phyloP scores from a whole-genome alignment of 306 rosid genomes.

The Corylus avellana region DNA sequence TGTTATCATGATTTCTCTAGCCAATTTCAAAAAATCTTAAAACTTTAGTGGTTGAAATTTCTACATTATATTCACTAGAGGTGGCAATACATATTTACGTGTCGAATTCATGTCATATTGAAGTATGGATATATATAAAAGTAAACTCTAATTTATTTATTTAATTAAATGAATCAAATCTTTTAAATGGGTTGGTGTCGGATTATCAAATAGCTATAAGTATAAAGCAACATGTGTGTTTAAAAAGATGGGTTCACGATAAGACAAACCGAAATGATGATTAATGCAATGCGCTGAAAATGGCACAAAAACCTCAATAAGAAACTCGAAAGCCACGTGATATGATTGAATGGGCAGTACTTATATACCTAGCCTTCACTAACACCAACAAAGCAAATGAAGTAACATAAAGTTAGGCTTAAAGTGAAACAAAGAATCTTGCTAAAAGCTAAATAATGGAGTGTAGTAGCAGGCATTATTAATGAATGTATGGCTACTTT shows the following conservation, averaged over 20 bases:
- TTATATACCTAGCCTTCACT: conserved; percentile 33
- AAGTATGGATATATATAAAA: too few relatives aligned
- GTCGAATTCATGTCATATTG: too few relatives aligned
- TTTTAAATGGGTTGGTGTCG: too few relatives aligned
- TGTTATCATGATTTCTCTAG: too few relatives aligned
- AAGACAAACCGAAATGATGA: conserved; percentile 19
- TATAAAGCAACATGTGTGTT: neutral
- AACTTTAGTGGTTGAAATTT: too few relatives aligned
- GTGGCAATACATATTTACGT: too few relatives aligned
- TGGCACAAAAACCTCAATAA: conserved; percentile 21
- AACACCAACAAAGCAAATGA: conserved; percentile 56
- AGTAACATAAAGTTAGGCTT: conserved; percentile 88
- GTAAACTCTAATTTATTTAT: too few relatives aligned
- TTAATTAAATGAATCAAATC: too few relatives aligned
- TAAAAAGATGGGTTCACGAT: conserved; percentile 24
- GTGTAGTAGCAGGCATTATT: conserved; percentile 94
- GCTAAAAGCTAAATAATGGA: conserved; percentile 88
- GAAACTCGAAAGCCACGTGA: conserved; percentile 37
- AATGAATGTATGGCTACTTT: conserved; percentile 67
- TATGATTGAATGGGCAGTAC: conserved; percentile 57
- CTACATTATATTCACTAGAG: too few relatives aligned
- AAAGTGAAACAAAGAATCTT: conserved; percentile 81
- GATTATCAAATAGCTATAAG: neutral
- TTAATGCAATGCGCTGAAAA: conserved; percentile 30
- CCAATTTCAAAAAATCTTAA: too few relatives aligned